Percentiles rank a stretch among this genome's conserved stretches.
Conservation (phyloP, 208 protist species). For the Leishmania turanica region DNA sequence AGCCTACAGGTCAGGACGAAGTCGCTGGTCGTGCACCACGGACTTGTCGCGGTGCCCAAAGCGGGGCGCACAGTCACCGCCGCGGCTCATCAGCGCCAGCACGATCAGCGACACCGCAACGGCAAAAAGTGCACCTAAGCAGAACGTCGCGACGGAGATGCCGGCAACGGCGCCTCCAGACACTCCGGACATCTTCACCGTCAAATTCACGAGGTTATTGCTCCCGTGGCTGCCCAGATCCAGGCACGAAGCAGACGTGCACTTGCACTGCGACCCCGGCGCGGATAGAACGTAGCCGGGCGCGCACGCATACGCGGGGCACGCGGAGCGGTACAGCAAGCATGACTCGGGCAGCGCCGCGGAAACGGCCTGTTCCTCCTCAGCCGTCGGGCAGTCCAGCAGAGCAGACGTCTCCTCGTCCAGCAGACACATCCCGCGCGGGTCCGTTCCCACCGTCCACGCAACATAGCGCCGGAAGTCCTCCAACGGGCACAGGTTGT, state of each 20-base stretch:
- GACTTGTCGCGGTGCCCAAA: background rate
- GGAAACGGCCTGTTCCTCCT: conserved; percentile 8
- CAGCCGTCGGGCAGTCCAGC: conserved; percentile 32
- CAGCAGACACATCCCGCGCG: conserved; percentile 49
- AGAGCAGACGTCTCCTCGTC: conserved; percentile 23
- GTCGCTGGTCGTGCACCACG: background rate
- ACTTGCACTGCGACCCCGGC: conserved; percentile 3
- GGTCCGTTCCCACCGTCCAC: conserved; percentile 30
- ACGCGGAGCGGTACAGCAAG: conserved; percentile 15
- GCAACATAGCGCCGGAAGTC: conserved; percentile 56
- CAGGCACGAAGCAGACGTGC: conserved; percentile 9
- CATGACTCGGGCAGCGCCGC: conserved; percentile 12
- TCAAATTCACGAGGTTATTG: background rate
- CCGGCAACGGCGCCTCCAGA: conserved; percentile 13
- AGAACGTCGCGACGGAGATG: conserved; percentile 21
- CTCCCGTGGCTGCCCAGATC: background rate
- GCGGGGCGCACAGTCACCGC: background rate
- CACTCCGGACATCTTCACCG: conserved; percentile 15
- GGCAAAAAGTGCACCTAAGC: background rate
- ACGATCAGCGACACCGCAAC: conserved; percentile 4
- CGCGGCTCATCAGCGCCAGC: conserved; percentile 7
- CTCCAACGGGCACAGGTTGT: conserved; percentile 49
- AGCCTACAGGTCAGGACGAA: background rate
- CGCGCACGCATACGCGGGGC: conserved; percentile 16
- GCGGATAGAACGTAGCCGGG: conserved; percentile 16